Base-by-base conservation (phyloP, 371 early-diverging fungal species). In the Rhizopus stolonifer region DNA sequence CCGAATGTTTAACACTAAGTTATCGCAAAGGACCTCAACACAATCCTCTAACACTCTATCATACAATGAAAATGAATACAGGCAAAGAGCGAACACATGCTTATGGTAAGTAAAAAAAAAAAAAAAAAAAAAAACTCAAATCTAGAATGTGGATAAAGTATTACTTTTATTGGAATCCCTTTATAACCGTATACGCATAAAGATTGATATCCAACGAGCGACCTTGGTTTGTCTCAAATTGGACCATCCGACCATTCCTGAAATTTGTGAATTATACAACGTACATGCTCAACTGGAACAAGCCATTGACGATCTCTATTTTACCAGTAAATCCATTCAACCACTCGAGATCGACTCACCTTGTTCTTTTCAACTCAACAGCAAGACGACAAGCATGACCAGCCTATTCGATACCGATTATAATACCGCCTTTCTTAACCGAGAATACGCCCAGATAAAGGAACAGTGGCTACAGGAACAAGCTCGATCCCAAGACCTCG, bases 21-120 rank as follows among this genome's bases (percentile, higher is more conserved):
- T 68, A 66, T 40, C 64, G 78, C 18, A 31, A 64, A 15, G 78
- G 78, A 3, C 64, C 70, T 4, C 38, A 52, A 1, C 78, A 78
- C 47, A 56, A 56, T 24, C 64, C 65, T 6, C 53, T 78, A 9
- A 78, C 78, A 4, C 52, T 78, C 9, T 74, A 70, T 47, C 78
- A 78, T 56, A 72, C 72, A 0, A 78, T 78, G 78, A 74, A 78
- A 36, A 68, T 74, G 72, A 31, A 54, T 9, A 50, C 45, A 1
- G 42, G 64, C 9, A 18, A 31, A 7, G 65, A 69, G 44, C 64
- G 78, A 33, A 47, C 65, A 44, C 42, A 46, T 4, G 74, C 78
- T 10, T 77, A 77, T 40, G 59, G 77, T 76, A 66, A n/a, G n/a
- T n/a, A n/a, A n/a, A n/a, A n/a, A n/a, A n/a, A n/a, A n/a, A n/a